These are phyloP conservation scores for Pseudogymnoascus sp. DNA, from an alignment of 2,329 filamentous ascomycete genomes.

Conservation along the genomic window DNA sequence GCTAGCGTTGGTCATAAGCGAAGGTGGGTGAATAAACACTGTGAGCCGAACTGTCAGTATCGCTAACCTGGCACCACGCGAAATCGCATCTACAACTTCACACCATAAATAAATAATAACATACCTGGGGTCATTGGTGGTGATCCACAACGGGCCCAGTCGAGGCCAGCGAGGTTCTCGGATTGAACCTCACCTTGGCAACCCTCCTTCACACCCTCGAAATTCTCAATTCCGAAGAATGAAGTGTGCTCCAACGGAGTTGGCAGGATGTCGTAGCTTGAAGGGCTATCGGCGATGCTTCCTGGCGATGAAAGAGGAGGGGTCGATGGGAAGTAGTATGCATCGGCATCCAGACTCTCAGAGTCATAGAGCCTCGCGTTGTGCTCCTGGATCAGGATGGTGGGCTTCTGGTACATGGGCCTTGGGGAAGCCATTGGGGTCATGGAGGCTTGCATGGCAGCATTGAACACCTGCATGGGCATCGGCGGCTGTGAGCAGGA, in stretches of 20 bases:
- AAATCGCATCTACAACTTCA: not conserved
- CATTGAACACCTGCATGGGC: conserved; percentile 24
- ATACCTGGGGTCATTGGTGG: conserved; percentile 87
- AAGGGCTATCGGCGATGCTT: conserved; percentile 80
- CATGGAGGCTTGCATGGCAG: conserved; percentile 34
- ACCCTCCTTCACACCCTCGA: conserved; percentile 59
- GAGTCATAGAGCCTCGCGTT: conserved; percentile 58
- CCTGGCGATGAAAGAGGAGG: conserved; percentile 78
- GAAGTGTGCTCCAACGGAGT: conserved; percentile 69
- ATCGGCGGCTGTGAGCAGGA: conserved; percentile 51
- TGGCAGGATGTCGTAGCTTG: conserved; percentile 64
- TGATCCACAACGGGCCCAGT: conserved; percentile 70
- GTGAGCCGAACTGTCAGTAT: conserved; percentile 18
- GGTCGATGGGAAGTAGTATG: conserved; percentile 70
- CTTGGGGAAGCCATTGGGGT: conserved; percentile 71
- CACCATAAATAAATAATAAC: conserved; percentile 30
- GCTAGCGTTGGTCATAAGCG: conserved; percentile 53
- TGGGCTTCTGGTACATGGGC: conserved; percentile 63
- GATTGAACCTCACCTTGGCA: conserved; percentile 61
- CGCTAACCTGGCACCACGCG: not conserved
- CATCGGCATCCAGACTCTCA: conserved; percentile 53
- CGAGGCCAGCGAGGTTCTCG: conserved; percentile 63
- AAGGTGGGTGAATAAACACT: conserved; percentile 60
- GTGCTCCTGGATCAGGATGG: conserved; percentile 56
- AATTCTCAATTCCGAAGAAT: conserved; percentile 63